Percentiles rank a stretch among this genome's conserved stretches.
Evolutionary conservation across 2,329 filamentous ascomycete species (phyloP).

Genomic region (Talaromyces sp.): DNA sequence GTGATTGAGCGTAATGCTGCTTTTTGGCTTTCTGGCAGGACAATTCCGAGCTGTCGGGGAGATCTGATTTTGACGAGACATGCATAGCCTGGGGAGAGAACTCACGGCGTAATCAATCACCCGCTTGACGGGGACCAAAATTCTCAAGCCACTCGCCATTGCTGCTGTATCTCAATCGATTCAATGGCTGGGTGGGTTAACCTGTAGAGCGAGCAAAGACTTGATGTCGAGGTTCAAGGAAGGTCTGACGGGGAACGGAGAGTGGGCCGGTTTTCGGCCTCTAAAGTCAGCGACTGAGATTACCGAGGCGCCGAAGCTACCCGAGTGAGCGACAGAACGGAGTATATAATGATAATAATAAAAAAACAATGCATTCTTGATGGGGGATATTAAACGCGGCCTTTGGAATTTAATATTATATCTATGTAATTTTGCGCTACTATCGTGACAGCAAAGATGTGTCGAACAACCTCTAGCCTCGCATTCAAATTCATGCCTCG

Average conservation of each 20-base stretch:
- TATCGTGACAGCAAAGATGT: neutral
- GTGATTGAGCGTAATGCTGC: neutral
- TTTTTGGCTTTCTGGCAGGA: too few relatives aligned
- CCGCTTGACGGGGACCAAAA: slow-evolving; percentile 76
- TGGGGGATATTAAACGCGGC: too few relatives aligned
- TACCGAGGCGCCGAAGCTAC: slow-evolving; percentile 8
- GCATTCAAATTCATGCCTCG: neutral
- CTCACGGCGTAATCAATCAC: slow-evolving; percentile 82
- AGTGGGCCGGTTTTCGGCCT: neutral
- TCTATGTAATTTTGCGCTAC: neutral
- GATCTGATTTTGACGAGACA: neutral
- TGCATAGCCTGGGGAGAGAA: slow-evolving; percentile 12
- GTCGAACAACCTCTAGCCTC: neutral
- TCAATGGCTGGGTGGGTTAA: neutral
- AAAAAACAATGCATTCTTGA: neutral
- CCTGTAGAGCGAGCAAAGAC: neutral
- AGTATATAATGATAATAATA: neutral
- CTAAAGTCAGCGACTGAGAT: neutral
- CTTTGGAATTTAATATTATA: neutral
- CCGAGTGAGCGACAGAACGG: neutral
- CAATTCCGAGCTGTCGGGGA: neutral
- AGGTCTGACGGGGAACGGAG: neutral
- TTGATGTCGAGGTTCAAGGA: neutral
- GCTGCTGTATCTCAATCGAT: slow-evolving; percentile 14
- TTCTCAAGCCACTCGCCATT: slow-evolving; percentile 56